Conservation (phyloP, 2,329 filamentous ascomycete genomes). For the Aureobasidium sp. region DNA sequence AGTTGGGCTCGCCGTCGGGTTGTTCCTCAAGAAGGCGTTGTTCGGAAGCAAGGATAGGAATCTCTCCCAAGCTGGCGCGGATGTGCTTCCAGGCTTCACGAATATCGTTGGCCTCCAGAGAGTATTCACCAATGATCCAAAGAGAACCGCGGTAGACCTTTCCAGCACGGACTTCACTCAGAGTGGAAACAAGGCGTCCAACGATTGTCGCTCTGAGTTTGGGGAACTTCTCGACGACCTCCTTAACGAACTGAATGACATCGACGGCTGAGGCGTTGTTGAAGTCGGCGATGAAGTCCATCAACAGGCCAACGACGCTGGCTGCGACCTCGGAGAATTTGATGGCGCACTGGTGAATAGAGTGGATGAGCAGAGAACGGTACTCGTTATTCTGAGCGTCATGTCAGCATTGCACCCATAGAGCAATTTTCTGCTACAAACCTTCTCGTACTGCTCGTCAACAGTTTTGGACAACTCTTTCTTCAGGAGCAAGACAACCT, state of each 20-base stretch:
- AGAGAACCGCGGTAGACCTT: constrained; percentile 96
- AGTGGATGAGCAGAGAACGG: constrained; percentile 88
- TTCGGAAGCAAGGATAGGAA: constrained; percentile 91
- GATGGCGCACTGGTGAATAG: constrained; percentile 97
- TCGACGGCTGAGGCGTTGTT: constrained; percentile 96
- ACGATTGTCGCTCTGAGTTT: constrained; percentile 82
- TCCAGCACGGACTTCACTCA: constrained; percentile 88
- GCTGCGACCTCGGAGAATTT: constrained; percentile 98
- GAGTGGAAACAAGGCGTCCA: constrained; percentile 76
- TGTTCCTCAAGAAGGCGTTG: constrained; percentile 84
- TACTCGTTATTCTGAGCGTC: constrained; percentile 69
- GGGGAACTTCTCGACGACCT: constrained; percentile 97
- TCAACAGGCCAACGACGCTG: constrained; percentile 90
- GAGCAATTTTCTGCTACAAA: constrained; percentile 22
- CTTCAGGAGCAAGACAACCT: constrained; percentile 91
- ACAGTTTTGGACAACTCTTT: constrained; percentile 97
- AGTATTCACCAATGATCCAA: constrained; percentile 98
- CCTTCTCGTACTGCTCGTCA: constrained; percentile 96
- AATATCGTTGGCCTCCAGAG: constrained; percentile 86
- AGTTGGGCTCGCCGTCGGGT: constrained; percentile 57
- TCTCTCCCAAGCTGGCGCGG: constrained; percentile 86
- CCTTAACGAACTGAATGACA: constrained; percentile 97
- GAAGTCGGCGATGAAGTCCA: constrained; percentile 99
- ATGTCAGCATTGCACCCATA: constrained; percentile 21
- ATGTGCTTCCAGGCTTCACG: constrained; percentile 96